Base-by-base conservation (phyloP, 768 basidiomycete species). In the Sporobolomyces phaffii region DNA sequence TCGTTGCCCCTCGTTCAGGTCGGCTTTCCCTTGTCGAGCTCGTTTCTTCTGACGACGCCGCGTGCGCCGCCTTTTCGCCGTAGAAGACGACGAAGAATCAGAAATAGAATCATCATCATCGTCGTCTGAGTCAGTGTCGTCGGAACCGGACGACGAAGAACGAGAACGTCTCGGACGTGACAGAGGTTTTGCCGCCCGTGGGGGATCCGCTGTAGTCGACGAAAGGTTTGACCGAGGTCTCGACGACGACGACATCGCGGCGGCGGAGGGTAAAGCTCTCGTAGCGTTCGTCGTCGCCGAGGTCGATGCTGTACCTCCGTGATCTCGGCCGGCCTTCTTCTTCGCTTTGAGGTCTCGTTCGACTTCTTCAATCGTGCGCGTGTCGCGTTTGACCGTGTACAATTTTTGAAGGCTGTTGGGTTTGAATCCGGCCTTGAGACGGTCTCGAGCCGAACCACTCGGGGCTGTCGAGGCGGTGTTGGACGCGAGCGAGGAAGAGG, bases 291-390 rank as follows among this genome's bases (percentile, higher is more conserved):
- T 13, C 5, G 29, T 28, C 38, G 41, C 17, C n/a, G 31, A 24
- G 26, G 49, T 10, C 11, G 24, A 43, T 11, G 43, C 44, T 11
- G 13, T n/a, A n/a, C n/a, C n/a, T n/a, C n/a, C n/a, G n/a, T n/a
- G n/a, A n/a, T n/a, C n/a, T n/a, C n/a, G n/a, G n/a, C n/a, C 28
- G 26, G 20, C 52, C 29, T 47, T 31, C 51, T 67, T 65, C 57
- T 64, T 69, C 49, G 50, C 44, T 28, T 45, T 36, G 59, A 72
- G 63, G 33, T 73, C 73, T 24, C 62, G 51, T 62, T 73, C 73
- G 29, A 75, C 59, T 66, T 75, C 74, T 38, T 75, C 74, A 34
- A 75, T 70, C n/a, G 74, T 75, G 7, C 74, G 62, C 6, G 48
- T 53, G 48, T 75, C 74, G 15, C 73, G 59, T 59, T 75, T 73